Conservation (phyloP, 1,139 yeast species). For the Pneumocystis jirovecii region DNA sequence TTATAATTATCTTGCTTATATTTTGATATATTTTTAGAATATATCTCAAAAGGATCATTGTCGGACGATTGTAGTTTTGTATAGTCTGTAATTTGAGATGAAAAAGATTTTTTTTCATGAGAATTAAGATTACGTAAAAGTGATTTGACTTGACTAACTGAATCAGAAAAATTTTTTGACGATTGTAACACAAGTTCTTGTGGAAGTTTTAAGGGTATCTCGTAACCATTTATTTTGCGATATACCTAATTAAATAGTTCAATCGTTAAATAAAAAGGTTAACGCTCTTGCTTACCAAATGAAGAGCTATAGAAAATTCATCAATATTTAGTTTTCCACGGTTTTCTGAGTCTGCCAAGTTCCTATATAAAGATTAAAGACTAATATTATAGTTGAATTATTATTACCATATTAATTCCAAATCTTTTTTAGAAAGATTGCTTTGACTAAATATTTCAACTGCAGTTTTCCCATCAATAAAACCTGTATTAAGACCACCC, state of each 20-base stretch:
- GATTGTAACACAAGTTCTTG: slow-evolving; percentile 31
- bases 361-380: slow-evolving; percentile 34
- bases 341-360: slow-evolving; percentile 77
- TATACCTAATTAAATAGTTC: slow-evolving; percentile 34
- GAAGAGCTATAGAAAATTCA: slow-evolving; percentile 89
- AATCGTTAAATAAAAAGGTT: slow-evolving; percentile 31
- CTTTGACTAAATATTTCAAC: slow-evolving; percentile 79
- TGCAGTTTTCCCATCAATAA: slow-evolving; percentile 65
- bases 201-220: slow-evolving; percentile 46
- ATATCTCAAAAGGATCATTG: slow-evolving; percentile 23
- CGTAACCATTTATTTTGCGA: slow-evolving; percentile 61
- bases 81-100: background rate
- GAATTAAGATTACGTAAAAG: slow-evolving; percentile 24
- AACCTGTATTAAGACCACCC: slow-evolving; percentile 58
- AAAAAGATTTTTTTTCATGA: slow-evolving; percentile 9
- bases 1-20: slow-evolving; percentile 51
- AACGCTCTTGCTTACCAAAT: slow-evolving; percentile 34
- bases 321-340: slow-evolving; percentile 66
- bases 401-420: slow-evolving; percentile 65
- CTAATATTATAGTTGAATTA: background rate
- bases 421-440: slow-evolving; percentile 69
- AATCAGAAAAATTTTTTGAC: slow-evolving; percentile 38
- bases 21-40: slow-evolving; percentile 37
- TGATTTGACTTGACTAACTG: slow-evolving; percentile 38
- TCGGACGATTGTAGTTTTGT: slow-evolving; percentile 13